A percentile compares a stretch with the other conserved stretches of the same genome.
Evolutionary conservation across 371 early-diverging fungal genomes (phyloP).

Genomic region (Mucor saturninus): DNA sequence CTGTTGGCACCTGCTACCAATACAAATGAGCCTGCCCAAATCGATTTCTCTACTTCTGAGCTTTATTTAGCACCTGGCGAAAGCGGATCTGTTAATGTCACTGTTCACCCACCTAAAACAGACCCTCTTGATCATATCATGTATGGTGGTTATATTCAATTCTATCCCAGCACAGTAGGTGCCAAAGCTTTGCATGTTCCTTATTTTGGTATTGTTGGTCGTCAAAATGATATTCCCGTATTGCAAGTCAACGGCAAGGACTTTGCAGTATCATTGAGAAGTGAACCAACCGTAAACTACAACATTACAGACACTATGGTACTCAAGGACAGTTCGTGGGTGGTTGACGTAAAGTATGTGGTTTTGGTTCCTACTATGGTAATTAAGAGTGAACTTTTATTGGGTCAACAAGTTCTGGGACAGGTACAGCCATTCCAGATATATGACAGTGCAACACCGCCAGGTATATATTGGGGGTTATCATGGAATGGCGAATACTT

Average conservation of each 20-base stretch:
- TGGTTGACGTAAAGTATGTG: too few species aligned
- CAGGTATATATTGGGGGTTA: neutral
- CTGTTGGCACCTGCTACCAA: conserved; percentile 24
- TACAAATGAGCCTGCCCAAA: conserved; percentile 37
- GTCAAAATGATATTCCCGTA: neutral
- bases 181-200: too few species aligned
- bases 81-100: conserved; percentile 45
- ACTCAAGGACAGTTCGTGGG: too few species aligned
- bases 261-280: conserved; percentile 23
- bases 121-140: conserved; percentile 28
- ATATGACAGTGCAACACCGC: neutral
- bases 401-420: neutral
- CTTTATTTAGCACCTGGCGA: conserved; percentile 63
- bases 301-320: too few species aligned
- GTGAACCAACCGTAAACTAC: too few species aligned
- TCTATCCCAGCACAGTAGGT: neutral
- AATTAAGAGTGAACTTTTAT: too few species aligned
- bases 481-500: neutral
- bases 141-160: conserved; percentile 39
- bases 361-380: too few species aligned
- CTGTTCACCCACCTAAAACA: neutral
- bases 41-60: conserved; percentile 68
- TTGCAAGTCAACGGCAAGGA: conserved; percentile 1
- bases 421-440: neutral
- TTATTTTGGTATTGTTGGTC: too few species aligned